Percentiles rank a stretch among this genome's conserved stretches.
Conservation (phyloP, 2,329 filamentous ascomycete species). For the Tolypocladium cylindrosporum region DNA sequence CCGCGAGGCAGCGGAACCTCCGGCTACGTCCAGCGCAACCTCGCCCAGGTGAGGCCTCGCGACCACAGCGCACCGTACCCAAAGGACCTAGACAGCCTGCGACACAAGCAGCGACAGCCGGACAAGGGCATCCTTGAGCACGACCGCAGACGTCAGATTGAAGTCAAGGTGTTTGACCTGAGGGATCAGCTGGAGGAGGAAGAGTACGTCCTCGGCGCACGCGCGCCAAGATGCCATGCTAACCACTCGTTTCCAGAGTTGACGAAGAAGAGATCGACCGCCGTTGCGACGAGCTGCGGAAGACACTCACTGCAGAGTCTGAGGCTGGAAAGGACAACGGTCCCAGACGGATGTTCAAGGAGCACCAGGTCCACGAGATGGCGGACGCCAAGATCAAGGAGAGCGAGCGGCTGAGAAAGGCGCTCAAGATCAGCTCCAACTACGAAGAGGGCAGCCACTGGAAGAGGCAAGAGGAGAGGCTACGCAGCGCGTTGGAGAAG, state of each 20-base stretch:
- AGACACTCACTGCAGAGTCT: conserved; percentile 29
- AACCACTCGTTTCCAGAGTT: conserved; percentile 35
- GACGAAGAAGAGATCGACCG: conserved; percentile 89
- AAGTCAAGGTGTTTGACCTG: conserved; percentile 87
- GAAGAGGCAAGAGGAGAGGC: conserved; percentile 69
- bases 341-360: conserved; percentile 56
- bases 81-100: conserved; percentile 56
- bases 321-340: conserved; percentile 21
- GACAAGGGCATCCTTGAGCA: conserved; percentile 92
- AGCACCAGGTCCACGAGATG: conserved; percentile 91
- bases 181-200: conserved; percentile 88
- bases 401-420: conserved; percentile 77
- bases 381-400: conserved; percentile 95
- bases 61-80: conserved; percentile 72
- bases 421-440: conserved; percentile 76
- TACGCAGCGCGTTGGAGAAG: conserved; percentile 33
- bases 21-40: conserved; percentile 94
- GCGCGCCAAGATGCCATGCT: background rate
- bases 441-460: conserved; percentile 83
- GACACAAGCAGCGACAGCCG: conserved; percentile 71
- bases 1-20: conserved; percentile 93
- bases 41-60: conserved; percentile 77
- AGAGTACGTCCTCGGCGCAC: conserved; percentile 38
- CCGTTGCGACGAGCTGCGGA: conserved; percentile 30
- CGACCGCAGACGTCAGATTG: conserved; percentile 80